Evolutionary conservation across 345 rosid genomes (phyloP).

Genomic region (Firmiana major): DNA sequence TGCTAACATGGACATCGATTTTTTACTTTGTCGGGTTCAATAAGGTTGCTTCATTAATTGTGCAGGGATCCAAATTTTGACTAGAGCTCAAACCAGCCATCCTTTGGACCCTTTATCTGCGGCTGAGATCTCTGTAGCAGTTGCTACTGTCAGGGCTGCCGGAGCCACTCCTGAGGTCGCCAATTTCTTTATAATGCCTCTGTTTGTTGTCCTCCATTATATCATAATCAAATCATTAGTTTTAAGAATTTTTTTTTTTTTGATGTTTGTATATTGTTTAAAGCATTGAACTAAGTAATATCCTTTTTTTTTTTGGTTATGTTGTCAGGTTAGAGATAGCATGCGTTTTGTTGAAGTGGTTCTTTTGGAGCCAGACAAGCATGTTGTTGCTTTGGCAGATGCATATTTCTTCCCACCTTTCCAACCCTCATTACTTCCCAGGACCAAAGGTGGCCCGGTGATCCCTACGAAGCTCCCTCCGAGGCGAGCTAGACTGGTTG

Average conservation of each 20-base stretch:
- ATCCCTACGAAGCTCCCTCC: constrained; percentile 73
- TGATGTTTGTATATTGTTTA: not conserved
- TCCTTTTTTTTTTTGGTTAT: too few relatives aligned
- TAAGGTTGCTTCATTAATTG: constrained; percentile 13
- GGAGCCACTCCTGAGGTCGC: constrained; percentile 73
- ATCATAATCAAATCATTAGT: not conserved
- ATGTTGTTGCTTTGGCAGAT: constrained; percentile 72
- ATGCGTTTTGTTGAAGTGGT: constrained; percentile 76
- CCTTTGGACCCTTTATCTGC: constrained; percentile 78
- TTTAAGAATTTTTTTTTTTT: not conserved
- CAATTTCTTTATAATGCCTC: not conserved
- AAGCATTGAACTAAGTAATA: not conserved
- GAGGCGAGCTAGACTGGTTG: constrained; percentile 65
- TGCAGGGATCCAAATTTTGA: constrained; percentile 42
- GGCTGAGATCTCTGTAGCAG: constrained; percentile 74
- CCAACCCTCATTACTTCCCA: constrained; percentile 72
- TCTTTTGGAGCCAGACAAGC: constrained; percentile 62
- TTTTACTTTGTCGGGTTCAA: not conserved
- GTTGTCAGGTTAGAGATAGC: constrained; percentile 59
- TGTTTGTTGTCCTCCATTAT: not conserved
- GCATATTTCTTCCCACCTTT: constrained; percentile 85
- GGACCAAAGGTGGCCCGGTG: constrained; percentile 63
- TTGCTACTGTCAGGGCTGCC: constrained; percentile 74
- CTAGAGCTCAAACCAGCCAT: constrained; percentile 64
- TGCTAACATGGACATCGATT: not conserved